Conservation (phyloP, 768 basidiomycete genomes). For the Tricholoma terreum region DNA sequence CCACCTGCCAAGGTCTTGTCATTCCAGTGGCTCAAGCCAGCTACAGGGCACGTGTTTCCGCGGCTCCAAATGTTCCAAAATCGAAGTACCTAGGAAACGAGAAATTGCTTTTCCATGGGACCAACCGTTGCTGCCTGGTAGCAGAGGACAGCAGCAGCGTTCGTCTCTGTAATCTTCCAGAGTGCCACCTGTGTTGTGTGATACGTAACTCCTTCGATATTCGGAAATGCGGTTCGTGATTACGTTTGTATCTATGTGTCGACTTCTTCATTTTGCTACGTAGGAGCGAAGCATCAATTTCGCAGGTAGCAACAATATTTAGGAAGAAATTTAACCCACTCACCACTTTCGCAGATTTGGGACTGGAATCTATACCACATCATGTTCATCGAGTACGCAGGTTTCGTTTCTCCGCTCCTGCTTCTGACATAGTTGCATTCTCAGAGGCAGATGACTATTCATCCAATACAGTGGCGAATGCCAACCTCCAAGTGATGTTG, state of each 20-base stretch:
- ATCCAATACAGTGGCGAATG: conserved; percentile 37
- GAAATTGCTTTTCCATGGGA: conserved; percentile 67
- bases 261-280: not conserved
- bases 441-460: conserved; percentile 68
- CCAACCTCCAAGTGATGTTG: conserved; percentile 47
- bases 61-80: conserved; percentile 21
- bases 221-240: conserved; percentile 48
- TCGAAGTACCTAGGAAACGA: conserved; percentile 42
- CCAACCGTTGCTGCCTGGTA: conserved; percentile 52
- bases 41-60: conserved; percentile 29
- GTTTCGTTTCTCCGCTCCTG: not conserved
- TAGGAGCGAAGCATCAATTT: conserved; percentile 56
- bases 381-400: conserved; percentile 61
- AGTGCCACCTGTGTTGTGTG: conserved; percentile 56
- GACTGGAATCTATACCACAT: conserved; percentile 64
- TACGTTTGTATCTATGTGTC: not conserved
- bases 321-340: not conserved
- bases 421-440: not conserved
- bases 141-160: conserved; percentile 49
- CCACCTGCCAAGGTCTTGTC: not conserved
- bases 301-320: conserved; percentile 33
- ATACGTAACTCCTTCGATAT: conserved; percentile 60
- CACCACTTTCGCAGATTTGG: conserved; percentile 49
- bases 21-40: not conserved
- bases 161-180: conserved; percentile 45